Percentiles rank a stretch among this genome's conserved stretches.
phyloP scores from a whole-genome alignment of 2,329 filamentous ascomycete genomes.

The Calonectria leucothoes region DNA sequence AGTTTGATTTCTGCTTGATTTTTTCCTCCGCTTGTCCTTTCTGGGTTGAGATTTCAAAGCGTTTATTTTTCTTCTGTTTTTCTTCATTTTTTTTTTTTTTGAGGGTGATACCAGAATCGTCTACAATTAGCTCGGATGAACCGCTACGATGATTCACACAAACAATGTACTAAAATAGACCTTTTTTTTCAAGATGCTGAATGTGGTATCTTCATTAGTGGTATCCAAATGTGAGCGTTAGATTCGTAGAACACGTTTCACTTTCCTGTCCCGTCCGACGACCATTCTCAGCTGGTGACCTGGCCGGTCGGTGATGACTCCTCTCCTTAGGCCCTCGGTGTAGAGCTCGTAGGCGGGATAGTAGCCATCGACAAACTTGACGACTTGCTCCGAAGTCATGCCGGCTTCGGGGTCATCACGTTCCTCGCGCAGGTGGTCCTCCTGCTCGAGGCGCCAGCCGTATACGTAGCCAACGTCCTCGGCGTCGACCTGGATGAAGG shows the following conservation, averaged over 20 bases:
- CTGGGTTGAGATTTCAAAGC: constrained; percentile 11
- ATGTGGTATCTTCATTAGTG: constrained; percentile 24
- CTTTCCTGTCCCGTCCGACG: constrained; percentile 69
- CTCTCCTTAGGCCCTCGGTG: constrained; percentile 67
- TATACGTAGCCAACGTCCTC: constrained; percentile 82
- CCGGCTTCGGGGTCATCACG: constrained; percentile 70
- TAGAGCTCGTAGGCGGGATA: constrained; percentile 81
- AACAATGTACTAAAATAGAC: neutral
- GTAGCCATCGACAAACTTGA: constrained; percentile 77
- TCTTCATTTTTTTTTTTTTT: constrained; percentile 14
- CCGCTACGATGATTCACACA: constrained; percentile 20
- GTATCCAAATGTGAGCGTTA: constrained; percentile 32
- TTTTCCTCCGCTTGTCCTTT: neutral
- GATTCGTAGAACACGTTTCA: constrained; percentile 66
- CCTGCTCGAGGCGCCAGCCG: constrained; percentile 85
- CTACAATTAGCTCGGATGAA: constrained; percentile 15
- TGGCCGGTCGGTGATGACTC: constrained; percentile 63
- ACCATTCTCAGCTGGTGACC: constrained; percentile 71
- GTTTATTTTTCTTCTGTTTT: constrained; percentile 17
- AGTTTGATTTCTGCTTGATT: constrained; percentile 26
- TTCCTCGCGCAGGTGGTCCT: constrained; percentile 73
- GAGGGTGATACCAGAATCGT: constrained; percentile 24
- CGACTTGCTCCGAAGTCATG: constrained; percentile 86
- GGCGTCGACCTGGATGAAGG: constrained; percentile 74
- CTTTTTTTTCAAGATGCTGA: neutral